A percentile compares a stretch with the other conserved stretches of the same genome.
Conservation (phyloP, 805 yeast genomes). For the Sporopachydermia quercuum region DNA sequence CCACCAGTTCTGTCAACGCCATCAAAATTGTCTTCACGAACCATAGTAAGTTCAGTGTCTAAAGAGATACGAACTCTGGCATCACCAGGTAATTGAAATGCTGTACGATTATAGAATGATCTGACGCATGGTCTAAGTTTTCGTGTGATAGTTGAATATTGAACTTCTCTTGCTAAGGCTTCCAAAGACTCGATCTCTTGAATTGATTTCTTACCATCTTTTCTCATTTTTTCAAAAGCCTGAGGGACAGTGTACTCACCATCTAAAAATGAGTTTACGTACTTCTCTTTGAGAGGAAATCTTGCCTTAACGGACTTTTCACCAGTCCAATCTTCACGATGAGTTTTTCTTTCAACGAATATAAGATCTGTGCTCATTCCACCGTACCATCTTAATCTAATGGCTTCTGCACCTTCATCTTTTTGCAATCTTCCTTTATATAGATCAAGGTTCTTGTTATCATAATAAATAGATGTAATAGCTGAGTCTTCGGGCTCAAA, state of each 20-base stretch:
- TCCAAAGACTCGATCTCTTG: conserved; percentile 88
- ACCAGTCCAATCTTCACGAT: conserved; percentile 99
- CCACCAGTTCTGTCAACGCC: conserved; percentile 79
- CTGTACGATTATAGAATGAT: conserved; percentile 94
- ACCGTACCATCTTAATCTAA: conserved; percentile 97
- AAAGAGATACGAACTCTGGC: conserved; percentile 97
- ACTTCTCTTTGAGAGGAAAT: conserved; percentile 80
- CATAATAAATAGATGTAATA: conserved; percentile 92
- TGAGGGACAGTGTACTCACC: conserved; percentile 82
- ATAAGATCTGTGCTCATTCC: conserved; percentile 89
- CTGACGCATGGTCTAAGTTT: conserved; percentile 88
- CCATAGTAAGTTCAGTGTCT: conserved; percentile 95
- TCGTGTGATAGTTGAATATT: conserved; percentile 73
- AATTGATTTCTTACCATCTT: conserved; percentile 75
- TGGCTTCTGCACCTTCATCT: conserved; percentile 98
- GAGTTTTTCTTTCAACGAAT: conserved; percentile 94
- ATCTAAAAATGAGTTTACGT: conserved; percentile 67
- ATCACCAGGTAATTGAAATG: conserved; percentile 98
- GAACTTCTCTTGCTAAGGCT: conserved; percentile 85
- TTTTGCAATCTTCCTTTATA: conserved; percentile 90
- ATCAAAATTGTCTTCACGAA: conserved; percentile 94
- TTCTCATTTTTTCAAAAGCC: conserved; percentile 83
- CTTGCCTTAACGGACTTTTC: conserved; percentile 98
- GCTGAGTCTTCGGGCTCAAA: conserved; percentile 92
- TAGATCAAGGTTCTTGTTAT: conserved; percentile 75